Base-by-base conservation (phyloP, 768 basidiomycete species). In the Amanita inopinata region DNA sequence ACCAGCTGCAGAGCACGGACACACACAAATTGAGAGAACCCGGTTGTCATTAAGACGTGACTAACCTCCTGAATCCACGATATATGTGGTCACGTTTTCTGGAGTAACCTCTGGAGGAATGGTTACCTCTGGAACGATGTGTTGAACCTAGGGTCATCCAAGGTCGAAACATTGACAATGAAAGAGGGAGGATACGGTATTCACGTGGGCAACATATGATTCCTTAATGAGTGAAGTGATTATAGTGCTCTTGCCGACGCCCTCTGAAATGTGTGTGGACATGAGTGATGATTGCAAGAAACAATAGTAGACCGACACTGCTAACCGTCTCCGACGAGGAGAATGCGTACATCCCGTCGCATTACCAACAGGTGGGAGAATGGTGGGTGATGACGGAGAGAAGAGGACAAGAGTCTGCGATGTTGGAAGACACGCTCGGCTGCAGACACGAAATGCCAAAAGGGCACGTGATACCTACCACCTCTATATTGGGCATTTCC, bases 81-180 rank as follows among this genome's bases (percentile, higher is more conserved):
- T 97, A 58, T 93, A 89, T 3, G 93, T 97, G 1, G 94, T 97
- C 30, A 99, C 90, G 58, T 96, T 92, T 66, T 94, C 92, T 37
- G 94, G 90, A 15, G 92, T 94, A 35, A 96, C 90, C 63, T 93
- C 89, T 53, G 93, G 91, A 5, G 94, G 96, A 43, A 99, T 96
- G 5, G 94, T 97, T 34, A 99, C 92, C 61, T 97, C 94, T 2
- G 94, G 94, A 30, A 97, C 83, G 54, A 94, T 72, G 53, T 90
- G 86, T 61, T 94, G 91, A 34, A 96, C 92, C 93, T 96, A 55
- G 3, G 42, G 22, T 33, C 37, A 22, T 35, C 28, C 18, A 32
- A 14, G n/a, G 25, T 18, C n/a, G 28, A 32, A 18, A 8, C 39
- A 11, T 42, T 40, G n/a, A 40, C 18, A 25, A 19, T 9, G 15